Evolutionary conservation across 345 rosid genomes (phyloP), one percentile per base, ranked within the genome.

Genomic region (Kandelia obovata): DNA sequence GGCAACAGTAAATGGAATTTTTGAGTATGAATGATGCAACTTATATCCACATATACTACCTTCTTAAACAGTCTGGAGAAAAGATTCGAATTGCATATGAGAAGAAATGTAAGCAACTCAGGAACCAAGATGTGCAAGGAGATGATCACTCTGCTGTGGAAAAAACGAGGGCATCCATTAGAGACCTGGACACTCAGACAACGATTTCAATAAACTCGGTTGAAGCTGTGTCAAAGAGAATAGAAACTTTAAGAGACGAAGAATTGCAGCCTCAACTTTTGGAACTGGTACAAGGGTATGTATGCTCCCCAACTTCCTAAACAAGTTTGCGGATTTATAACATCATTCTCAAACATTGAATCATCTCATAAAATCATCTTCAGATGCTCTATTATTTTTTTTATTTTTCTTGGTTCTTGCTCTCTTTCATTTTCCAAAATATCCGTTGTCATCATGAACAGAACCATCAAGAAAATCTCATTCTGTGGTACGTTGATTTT

Each of bases 221-320:
- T 34, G 92, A 94, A 84, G 89, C 94, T 65, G 83, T 91, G 56
- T 89, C 98, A 0, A 83, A 85, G 76, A 82, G 96, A 82, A 94
- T 94, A 2, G 95, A 89, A 83, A 80, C 92, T 64, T 79, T 94
- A 35, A 79, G 98, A 66, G 98, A 94, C 59, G 97, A 94, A 72
- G 98, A 94, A 84, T 78, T 94, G 86, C 91, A 87, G 73, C 96
- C 97, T 56, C 98, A 94, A 77, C 92, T 94, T 74, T 65, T 87
- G 53, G 95, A 94, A 65, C 78, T 94, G 67, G 70, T 86, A 64
- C 95, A 89, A 81, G 96, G 98, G 97, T 94, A 89, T 65, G 85
- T 3, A 21, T 21, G 21, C 26, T 26, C 3, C 37, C 49, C 58
- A 35, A 23, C 59, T 68, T 23, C 67, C 47, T 13, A 19, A 15